Evolutionary conservation across 2,329 filamentous ascomycete genomes (phyloP).

Genomic region (Taxawa tesnikishii): DNA sequence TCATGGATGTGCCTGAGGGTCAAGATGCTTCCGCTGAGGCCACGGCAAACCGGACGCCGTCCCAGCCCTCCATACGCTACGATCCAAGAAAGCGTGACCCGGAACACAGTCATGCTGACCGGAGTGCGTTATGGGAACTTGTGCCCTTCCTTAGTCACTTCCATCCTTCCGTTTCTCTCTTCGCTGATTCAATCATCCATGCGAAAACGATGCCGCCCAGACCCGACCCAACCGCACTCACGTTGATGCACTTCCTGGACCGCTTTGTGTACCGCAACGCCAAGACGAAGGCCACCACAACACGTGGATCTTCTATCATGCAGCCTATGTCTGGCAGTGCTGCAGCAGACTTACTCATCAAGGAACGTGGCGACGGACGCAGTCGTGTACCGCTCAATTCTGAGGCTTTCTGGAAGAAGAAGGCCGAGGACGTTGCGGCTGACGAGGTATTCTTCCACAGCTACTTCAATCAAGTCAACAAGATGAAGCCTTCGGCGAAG

Average conservation of each 20-base stretch:
- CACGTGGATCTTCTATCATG: constrained; percentile 86
- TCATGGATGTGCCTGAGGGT: constrained; percentile 52
- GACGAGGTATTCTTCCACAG: constrained; percentile 98
- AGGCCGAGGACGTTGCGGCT: constrained; percentile 70
- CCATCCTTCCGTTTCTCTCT: constrained; percentile 83
- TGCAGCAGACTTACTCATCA: constrained; percentile 48
- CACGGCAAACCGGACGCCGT: constrained; percentile 5
- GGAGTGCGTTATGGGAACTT: constrained; percentile 87
- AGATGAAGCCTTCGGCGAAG: constrained; percentile 46
- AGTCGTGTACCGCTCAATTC: constrained; percentile 63
- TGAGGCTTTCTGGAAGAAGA: constrained; percentile 83
- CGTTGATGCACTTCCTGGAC: constrained; percentile 88
- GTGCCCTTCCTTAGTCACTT: constrained; percentile 72
- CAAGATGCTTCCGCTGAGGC: constrained; percentile 23
- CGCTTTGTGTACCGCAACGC: constrained; percentile 97
- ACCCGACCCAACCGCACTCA: constrained; percentile 81
- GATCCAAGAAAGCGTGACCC: constrained; percentile 87
- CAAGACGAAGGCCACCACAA: constrained; percentile 50
- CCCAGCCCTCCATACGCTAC: constrained; percentile 36
- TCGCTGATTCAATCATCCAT: constrained; percentile 59
- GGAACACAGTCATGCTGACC: constrained; percentile 83
- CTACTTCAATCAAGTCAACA: constrained; percentile 66
- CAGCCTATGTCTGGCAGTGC: constrained; percentile 67
- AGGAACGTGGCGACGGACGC: constrained; percentile 44
- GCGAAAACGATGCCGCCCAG: constrained; percentile 67